These are phyloP conservation scores for Daldinia bambusicola DNA, from an alignment of 495 filamentous ascomycete species.

Conservation along the genomic window DNA sequence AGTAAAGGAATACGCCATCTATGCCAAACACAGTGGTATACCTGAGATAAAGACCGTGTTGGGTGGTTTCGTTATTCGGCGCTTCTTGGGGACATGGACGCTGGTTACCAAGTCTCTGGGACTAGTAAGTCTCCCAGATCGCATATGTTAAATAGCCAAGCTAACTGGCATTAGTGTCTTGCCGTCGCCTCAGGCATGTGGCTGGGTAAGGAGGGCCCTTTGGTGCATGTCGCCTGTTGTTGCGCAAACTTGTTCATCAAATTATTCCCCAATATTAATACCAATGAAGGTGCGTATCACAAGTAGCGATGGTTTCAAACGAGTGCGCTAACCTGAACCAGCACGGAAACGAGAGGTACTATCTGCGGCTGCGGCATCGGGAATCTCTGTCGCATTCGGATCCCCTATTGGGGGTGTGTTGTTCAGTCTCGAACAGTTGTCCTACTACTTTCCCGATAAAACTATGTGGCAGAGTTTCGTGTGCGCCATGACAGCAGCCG, in stretches of 20 bases:
- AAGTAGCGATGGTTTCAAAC: constrained; percentile 1
- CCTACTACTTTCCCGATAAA: constrained; percentile 98
- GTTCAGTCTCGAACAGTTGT: constrained; percentile 95
- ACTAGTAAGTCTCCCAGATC: constrained; percentile 66
- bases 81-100: constrained; percentile 94
- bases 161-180: constrained; percentile 71
- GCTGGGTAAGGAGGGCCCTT: constrained; percentile 97
- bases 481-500: constrained; percentile 96
- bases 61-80: constrained; percentile 91
- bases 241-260: constrained; percentile 97
- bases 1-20: constrained; percentile 83
- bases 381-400: constrained; percentile 97
- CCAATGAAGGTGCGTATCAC: constrained; percentile 78
- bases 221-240: constrained; percentile 98
- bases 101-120: constrained; percentile 91
- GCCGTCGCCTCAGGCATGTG: constrained; percentile 96
- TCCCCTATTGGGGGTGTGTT: constrained; percentile 94
- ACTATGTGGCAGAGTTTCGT: constrained; percentile 99
- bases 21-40: constrained; percentile 96
- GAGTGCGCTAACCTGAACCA: constrained; percentile 47
- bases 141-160: constrained; percentile 2
- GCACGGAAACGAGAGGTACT: constrained; percentile 95
- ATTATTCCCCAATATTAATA: constrained; percentile 80
- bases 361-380: constrained; percentile 92
- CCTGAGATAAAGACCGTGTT: constrained; percentile 98